Percentiles rank a stretch among this genome's conserved stretches.
These are phyloP conservation scores for Colletotrichum sublineola DNA, from an alignment of 2,329 filamentous ascomycete species.

Conservation along the genomic window DNA sequence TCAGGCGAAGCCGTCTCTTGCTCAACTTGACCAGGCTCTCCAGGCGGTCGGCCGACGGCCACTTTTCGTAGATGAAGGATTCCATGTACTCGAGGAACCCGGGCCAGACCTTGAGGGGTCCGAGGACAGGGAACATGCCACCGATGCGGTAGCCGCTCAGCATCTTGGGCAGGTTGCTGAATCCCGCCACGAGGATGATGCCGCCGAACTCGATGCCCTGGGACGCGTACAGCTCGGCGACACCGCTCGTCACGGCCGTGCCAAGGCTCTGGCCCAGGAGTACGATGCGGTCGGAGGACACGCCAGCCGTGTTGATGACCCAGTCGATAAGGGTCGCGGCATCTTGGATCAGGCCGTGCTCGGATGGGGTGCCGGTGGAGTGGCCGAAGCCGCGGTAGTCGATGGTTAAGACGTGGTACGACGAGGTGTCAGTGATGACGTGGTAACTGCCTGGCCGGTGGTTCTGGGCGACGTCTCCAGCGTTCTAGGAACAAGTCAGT, in stretches of 20 bases:
- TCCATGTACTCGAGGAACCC: slow-evolving; percentile 72
- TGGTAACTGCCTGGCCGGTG: slow-evolving; percentile 84
- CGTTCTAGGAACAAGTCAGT: slow-evolving; percentile 69
- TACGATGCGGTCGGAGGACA: slow-evolving; percentile 80
- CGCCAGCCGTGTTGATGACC: slow-evolving; percentile 72
- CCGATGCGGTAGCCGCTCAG: slow-evolving; percentile 82
- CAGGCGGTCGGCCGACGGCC: slow-evolving; percentile 80
- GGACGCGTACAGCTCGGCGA: slow-evolving; percentile 77
- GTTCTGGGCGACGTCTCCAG: slow-evolving; percentile 85
- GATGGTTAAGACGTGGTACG: slow-evolving; percentile 85
- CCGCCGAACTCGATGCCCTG: slow-evolving; percentile 79
- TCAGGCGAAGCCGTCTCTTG: slow-evolving; percentile 71
- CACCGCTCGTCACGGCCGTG: slow-evolving; percentile 83
- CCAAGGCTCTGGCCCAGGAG: slow-evolving; percentile 90
- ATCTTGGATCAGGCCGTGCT: slow-evolving; percentile 85
- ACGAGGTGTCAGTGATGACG: slow-evolving; percentile 78
- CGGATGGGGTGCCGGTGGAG: slow-evolving; percentile 83
- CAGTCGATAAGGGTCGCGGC: slow-evolving; percentile 81
- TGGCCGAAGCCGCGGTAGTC: slow-evolving; percentile 92
- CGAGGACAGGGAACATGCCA: slow-evolving; percentile 84
- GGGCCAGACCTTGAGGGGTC: slow-evolving; percentile 78
- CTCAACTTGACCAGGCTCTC: slow-evolving; percentile 66
- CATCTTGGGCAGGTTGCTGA: slow-evolving; percentile 80
- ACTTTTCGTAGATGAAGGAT: slow-evolving; percentile 79
- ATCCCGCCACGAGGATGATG: slow-evolving; percentile 83